phyloP scores from a whole-genome alignment of 2,329 filamentous ascomycete genomes.

The Myriosclerotinia duriaeana region DNA sequence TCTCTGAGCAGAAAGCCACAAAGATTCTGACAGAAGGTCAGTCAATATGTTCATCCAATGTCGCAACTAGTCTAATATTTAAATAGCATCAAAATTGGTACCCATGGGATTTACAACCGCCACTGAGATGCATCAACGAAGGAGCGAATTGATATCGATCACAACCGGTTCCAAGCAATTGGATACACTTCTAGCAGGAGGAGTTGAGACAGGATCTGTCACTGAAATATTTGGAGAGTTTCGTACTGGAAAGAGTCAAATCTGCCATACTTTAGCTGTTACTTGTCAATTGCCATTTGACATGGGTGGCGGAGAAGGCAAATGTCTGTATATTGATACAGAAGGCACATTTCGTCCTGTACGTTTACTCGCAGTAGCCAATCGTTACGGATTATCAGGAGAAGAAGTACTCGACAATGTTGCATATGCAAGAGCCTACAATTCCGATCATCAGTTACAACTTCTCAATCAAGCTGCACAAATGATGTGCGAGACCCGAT shows the following conservation, averaged over 20 bases:
- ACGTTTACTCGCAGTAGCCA: conserved; percentile 84
- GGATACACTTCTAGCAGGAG: conserved; percentile 90
- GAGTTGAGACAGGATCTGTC: conserved; percentile 94
- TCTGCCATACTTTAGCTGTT: conserved; percentile 97
- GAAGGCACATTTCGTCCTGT: conserved; percentile 97
- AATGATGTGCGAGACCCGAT: conserved; percentile 99
- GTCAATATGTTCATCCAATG: conserved; percentile 2
- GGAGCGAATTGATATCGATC: conserved; percentile 96
- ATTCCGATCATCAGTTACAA: conserved; percentile 95
- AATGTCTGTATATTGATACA: conserved; percentile 97
- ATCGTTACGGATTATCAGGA: conserved; percentile 89
- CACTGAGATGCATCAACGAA: conserved; percentile 96
- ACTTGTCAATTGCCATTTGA: conserved; percentile 98
- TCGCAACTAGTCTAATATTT: conserved; percentile 18
- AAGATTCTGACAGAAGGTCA: conserved; percentile 87
- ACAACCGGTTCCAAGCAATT: conserved; percentile 97
- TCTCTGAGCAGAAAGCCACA: conserved; percentile 92
- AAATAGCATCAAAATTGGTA: conserved; percentile 83
- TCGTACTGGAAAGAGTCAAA: conserved; percentile 95
- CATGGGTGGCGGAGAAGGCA: conserved; percentile 97
- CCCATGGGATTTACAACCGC: conserved; percentile 99
- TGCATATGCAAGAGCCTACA: conserved; percentile 96
- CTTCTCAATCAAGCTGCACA: conserved; percentile 90
- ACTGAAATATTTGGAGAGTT: conserved; percentile 99
- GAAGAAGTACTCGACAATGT: conserved; percentile 99